phyloP scores from a whole-genome alignment of 306 rosid genomes.

The Echinosophora koreensis region DNA sequence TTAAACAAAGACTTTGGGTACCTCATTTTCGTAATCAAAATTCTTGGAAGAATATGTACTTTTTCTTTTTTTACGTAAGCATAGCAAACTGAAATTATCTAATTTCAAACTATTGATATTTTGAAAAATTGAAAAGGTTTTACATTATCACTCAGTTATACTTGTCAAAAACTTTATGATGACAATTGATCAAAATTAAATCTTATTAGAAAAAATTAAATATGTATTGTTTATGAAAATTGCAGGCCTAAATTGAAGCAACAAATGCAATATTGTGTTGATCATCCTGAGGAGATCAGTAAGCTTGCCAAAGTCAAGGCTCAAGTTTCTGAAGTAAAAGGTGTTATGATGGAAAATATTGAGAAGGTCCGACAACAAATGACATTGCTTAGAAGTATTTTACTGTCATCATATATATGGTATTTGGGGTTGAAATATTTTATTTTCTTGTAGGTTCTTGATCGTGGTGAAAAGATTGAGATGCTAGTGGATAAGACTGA shows the following conservation, averaged over 20 bases:
- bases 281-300: conserved; percentile 96
- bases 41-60: not conserved
- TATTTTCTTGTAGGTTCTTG: conserved; percentile 76
- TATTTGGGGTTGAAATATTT: not conserved
- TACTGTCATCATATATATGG: not conserved
- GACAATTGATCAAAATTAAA: not conserved
- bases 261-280: conserved; percentile 93
- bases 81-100: not conserved
- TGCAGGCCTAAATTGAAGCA: conserved; percentile 85
- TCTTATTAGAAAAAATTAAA: not conserved
- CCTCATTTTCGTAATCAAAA: not conserved
- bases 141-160: not conserved
- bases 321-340: conserved; percentile 98
- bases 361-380: conserved; percentile 66
- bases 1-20: conserved; percentile 93
- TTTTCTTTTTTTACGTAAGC: not conserved
- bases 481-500: conserved; percentile 93
- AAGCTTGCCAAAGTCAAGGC: conserved; percentile 98
- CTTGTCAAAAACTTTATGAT: not conserved
- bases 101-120: not conserved
- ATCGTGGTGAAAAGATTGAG: conserved; percentile 97
- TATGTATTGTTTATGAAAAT: conserved; percentile 1
- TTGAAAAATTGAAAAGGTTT: too few relatives aligned
- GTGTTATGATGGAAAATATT: conserved; percentile 99
- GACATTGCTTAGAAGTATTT: not conserved